phyloP scores from a whole-genome alignment of 371 early-diverging fungal genomes.

The Mortierella sp. region DNA sequence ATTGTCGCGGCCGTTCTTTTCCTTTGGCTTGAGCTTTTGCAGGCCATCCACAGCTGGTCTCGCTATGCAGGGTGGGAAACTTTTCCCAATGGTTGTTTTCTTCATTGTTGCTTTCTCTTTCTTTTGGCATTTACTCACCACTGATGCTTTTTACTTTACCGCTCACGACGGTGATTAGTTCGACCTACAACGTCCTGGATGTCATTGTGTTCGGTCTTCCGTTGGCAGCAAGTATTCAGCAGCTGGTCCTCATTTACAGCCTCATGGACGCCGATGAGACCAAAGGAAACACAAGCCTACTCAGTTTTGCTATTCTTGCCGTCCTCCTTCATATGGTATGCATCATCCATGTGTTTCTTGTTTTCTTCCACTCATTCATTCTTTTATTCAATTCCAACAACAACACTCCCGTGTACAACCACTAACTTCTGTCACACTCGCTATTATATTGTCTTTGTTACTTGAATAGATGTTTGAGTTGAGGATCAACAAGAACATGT shows the following conservation, averaged over 20 bases:
- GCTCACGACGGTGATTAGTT: neutral
- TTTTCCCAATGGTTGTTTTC: neutral
- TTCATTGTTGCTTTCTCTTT: neutral
- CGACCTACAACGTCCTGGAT: constrained; percentile 13
- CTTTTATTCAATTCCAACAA: no score
- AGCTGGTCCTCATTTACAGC: neutral
- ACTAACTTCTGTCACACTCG: no score
- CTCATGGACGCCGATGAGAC: neutral
- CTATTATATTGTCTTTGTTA: no score
- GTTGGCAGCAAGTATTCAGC: neutral
- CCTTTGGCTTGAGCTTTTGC: constrained; percentile 20
- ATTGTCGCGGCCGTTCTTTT: constrained; percentile 14
- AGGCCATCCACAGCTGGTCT: neutral
- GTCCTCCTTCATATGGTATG: constrained; percentile 27
- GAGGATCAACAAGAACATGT: constrained; percentile 21
- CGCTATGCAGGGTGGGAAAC: constrained; percentile 14
- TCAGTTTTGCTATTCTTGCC: constrained; percentile 19
- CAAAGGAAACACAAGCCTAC: neutral
- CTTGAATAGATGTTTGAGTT: constrained; percentile 25
- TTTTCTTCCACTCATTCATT: neutral
- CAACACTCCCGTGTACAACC: no score
- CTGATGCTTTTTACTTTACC: neutral
- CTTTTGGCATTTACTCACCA: no score
- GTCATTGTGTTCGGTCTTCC: neutral
- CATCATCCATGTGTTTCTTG: neutral